Percentiles rank a stretch among this genome's conserved stretches.
These are phyloP conservation scores for Eustoma russellianum DNA, from an alignment of 257 asterid genomes.

Conservation along the genomic window DNA sequence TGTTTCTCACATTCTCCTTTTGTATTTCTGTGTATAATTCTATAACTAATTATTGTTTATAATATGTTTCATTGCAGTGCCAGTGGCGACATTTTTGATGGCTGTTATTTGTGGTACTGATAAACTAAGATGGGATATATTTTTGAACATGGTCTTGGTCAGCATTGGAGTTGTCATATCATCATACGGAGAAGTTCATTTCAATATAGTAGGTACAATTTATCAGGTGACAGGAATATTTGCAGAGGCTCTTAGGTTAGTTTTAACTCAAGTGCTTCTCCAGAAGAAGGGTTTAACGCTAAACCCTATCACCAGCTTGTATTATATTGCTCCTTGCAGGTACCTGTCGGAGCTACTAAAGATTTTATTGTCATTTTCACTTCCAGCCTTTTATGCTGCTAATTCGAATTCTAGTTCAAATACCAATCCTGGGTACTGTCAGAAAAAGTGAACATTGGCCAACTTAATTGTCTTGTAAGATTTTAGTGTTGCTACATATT, in stretches of 20 bases:
- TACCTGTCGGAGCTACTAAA: slow-evolving; percentile 16
- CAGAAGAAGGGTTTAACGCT: slow-evolving; percentile 91
- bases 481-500: too few relatives aligned
- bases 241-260: slow-evolving; percentile 97
- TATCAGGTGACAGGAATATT: slow-evolving; percentile 96
- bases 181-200: slow-evolving; percentile 95
- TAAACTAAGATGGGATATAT: slow-evolving; percentile 76
- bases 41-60: slow-evolving; percentile 18
- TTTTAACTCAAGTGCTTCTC: slow-evolving; percentile 92
- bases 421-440: too few relatives aligned
- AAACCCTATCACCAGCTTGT: slow-evolving; percentile 90
- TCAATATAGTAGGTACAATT: slow-evolving; percentile 88
- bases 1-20: slow-evolving; percentile 15
- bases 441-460: too few relatives aligned
- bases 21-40: slow-evolving; percentile 3
- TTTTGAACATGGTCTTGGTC: slow-evolving; percentile 87
- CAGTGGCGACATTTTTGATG: slow-evolving; percentile 93
- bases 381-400: slow-evolving; percentile 1
- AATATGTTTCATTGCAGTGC: slow-evolving; percentile 57
- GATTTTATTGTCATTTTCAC: background rate
- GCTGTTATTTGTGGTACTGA: slow-evolving; percentile 94
- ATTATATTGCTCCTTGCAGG: slow-evolving; percentile 99
- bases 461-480: too few relatives aligned
- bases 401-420: too few relatives aligned
- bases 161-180: slow-evolving; percentile 92